Evolutionary conservation across 2,329 filamentous ascomycete species (phyloP).

Genomic region (Dactylonectria estremocensis): DNA sequence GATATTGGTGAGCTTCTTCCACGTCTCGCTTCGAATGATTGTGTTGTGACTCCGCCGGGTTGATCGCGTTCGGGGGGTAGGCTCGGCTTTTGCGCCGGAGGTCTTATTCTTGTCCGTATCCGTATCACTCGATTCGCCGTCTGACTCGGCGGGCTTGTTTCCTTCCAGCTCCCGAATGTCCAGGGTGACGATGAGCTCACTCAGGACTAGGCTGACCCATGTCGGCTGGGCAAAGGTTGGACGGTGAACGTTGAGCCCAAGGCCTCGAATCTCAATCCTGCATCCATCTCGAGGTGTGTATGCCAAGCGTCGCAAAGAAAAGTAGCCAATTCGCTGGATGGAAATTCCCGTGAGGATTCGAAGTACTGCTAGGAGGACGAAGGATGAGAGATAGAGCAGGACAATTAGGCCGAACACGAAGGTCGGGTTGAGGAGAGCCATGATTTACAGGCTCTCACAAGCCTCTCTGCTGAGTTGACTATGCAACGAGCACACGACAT

Average conservation of each 20-base stretch:
- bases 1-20: conserved; percentile 82
- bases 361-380: conserved; percentile 92
- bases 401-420: conserved; percentile 90
- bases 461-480: conserved; percentile 47
- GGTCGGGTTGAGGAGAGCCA: conserved; percentile 80
- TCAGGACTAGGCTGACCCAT: conserved; percentile 92
- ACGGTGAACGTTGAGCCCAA: conserved; percentile 90
- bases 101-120: conserved; percentile 46
- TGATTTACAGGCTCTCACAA: conserved; percentile 53
- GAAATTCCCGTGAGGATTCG: conserved; percentile 95
- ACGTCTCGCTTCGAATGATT: conserved; percentile 76
- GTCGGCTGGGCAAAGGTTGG: conserved; percentile 98
- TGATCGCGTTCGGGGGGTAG: conserved; percentile 39
- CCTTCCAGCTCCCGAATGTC: conserved; percentile 79
- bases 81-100: conserved; percentile 44
- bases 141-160: conserved; percentile 54
- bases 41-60: conserved; percentile 32
- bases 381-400: conserved; percentile 90
- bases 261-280: conserved; percentile 88
- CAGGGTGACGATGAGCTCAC: conserved; percentile 87
- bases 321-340: conserved; percentile 94
- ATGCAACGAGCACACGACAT: conserved; percentile 29
- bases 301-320: conserved; percentile 90
- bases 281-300: conserved; percentile 92
- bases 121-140: conserved; percentile 48